Evolutionary conservation across 352 stramenopile genomes (phyloP), one percentile per base, ranked within the genome.

Genomic region (Pythium oligandrum): DNA sequence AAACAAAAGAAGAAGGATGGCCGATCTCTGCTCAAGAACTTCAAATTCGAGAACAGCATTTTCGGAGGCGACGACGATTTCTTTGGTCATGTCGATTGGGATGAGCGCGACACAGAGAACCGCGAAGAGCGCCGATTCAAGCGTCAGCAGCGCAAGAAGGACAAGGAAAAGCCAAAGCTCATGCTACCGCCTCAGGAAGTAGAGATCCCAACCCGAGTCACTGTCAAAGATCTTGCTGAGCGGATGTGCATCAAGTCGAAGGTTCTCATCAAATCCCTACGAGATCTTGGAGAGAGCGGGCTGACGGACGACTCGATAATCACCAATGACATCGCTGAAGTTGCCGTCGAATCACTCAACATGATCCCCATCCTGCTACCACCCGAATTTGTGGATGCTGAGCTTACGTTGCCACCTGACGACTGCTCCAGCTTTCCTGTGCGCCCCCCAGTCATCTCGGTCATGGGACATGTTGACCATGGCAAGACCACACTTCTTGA

Each of bases 391-490:
- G 65, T 92, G 8, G 83, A 94, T 50, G 44, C 87, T n/a, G 81
- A 88, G 58, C 56, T 85, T 30, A 92, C 81, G 11, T 45, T 58
- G 6, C 75, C 66, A 2, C 84, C 84, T 0, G 70, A 58, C 3
- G 78, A 94, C 64, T 89, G 78, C 52, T 88, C 78, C 2, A 65
- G 53, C 37, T 91, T 92, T 38, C 76, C 80, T 11, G 46, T 71
- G 50, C 80, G 84, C 17, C 72, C 82, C 38, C 96, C 98, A 11
- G 93, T 99, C 35, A 91, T 99, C 31, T 99, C 96, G 26, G 97
- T 99, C 40, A 99, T 99, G 97, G 98, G 98, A 6, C 98, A 99
- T 68, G 98, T 99, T 36, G 98, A 99, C 71, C 98, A 99, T 73
- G 98, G 98, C 59, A 99, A 99, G 73, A 99, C 98, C 3, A 98